Evolutionary conservation across 2,329 filamentous ascomycete species (phyloP).

Genomic region (Ophiostoma tasmaniense): DNA sequence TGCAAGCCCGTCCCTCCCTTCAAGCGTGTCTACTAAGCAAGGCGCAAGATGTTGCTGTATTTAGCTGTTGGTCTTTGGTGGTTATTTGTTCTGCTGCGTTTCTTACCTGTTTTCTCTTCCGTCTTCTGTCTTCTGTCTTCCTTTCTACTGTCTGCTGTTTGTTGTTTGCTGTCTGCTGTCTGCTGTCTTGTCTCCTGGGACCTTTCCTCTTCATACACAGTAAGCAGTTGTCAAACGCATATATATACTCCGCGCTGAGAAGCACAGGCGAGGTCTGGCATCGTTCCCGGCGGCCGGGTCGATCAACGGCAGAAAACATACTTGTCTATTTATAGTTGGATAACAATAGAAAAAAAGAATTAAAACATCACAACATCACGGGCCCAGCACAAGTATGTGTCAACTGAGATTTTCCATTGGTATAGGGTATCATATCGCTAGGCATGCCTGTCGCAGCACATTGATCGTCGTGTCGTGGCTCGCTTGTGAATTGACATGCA

Average conservation of each 20-base stretch:
- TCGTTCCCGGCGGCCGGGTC: not conserved
- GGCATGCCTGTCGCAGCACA: not conserved
- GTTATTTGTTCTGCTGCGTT: not conserved
- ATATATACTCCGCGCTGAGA: constrained; percentile 6
- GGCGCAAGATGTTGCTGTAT: not conserved
- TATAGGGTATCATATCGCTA: not conserved
- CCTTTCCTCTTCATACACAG: not conserved
- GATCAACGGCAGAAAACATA: constrained; percentile 1
- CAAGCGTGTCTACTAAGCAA: constrained; percentile 75
- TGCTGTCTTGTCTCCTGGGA: not conserved
- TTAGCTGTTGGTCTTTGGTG: not conserved
- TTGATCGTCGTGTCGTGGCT: too few species aligned
- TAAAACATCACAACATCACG: constrained; percentile 8
- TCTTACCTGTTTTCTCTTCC: not conserved
- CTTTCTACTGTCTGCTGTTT: not conserved
- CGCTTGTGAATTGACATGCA: too few species aligned
- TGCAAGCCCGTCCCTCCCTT: constrained; percentile 95
- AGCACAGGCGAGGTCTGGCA: not conserved
- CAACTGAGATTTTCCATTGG: not conserved
- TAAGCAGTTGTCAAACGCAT: not conserved
- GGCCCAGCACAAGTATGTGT: not conserved
- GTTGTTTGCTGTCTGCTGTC: too few species aligned
- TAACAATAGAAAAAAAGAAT: constrained; percentile 16
- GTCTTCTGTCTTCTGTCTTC: not conserved
- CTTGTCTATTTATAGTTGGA: constrained; percentile 9